Evolutionary conservation across 441 rosid genomes (phyloP), one percentile per base, ranked within the genome.

Genomic region (Adansonia madagascariensis): DNA sequence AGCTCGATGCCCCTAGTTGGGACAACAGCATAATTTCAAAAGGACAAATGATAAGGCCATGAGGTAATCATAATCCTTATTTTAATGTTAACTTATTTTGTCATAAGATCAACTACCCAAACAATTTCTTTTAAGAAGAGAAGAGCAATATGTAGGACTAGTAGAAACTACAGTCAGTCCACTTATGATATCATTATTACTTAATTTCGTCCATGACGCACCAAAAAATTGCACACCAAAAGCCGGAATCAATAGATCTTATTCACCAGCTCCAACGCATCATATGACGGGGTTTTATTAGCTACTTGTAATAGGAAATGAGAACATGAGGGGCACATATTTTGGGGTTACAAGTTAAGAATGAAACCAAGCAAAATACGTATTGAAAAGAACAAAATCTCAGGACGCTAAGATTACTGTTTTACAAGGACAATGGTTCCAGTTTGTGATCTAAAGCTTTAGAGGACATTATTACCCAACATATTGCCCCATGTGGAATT

Each of bases 401-500:
- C 3, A 14, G 1, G 56, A 14, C 15, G 5, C 11, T 18, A 35
- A 65, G 27, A 3, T 41, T 8, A 41, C 12, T 3, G 27, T 8
- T 0, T 65, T 14, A 17, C 27, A n/a, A 35, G 18, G 1, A 35
- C 20, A 63, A 6, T 27, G 20, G 46, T 15, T 6, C 43, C 31
- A 61, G 66, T 39, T 41, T 65, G 24, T 65, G 14, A 24, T 65
- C 24, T 3, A 65, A 17, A 65, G 49, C 17, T 24, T 22, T 69
- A 47, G 12, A 47, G 6, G 39, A 14, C 35, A 69, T 47, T 12
- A 20, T 6, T 47, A 69, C 12, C 73, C 44, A 71, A 71, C 61
- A 71, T 71, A 27, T 6, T 50, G 74, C 56, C 41, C 73, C 44
- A 71, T n/a, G 61, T 8, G 60, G 46, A 56, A 72, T 20, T 56